A percentile compares a stretch with the other conserved stretches of the same genome.
phyloP scores from a whole-genome alignment of 2,329 filamentous ascomycete species.

The Exophiala spinifera region DNA sequence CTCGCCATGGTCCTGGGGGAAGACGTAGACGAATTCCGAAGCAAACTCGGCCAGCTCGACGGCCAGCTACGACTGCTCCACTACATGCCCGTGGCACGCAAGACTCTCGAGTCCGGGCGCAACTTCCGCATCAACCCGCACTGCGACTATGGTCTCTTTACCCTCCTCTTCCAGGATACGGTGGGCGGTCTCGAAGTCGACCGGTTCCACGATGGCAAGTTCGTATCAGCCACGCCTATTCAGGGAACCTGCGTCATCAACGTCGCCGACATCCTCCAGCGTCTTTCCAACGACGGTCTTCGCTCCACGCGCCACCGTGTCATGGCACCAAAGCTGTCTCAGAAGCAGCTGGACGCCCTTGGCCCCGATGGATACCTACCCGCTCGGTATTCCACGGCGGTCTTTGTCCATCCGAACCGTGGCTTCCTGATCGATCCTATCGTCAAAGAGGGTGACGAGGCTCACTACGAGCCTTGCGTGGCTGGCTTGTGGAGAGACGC shows the following conservation, averaged over 20 bases:
- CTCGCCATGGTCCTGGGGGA: slow-evolving; percentile 48
- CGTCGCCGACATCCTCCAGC: slow-evolving; percentile 52
- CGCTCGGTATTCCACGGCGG: slow-evolving; percentile 27
- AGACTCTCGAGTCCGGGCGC: background rate
- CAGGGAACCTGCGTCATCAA: slow-evolving; percentile 50
- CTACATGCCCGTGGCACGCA: slow-evolving; percentile 35
- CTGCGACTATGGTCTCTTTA: slow-evolving; percentile 46
- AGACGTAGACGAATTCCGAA: slow-evolving; percentile 54
- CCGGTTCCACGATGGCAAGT: slow-evolving; percentile 8
- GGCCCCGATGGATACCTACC: slow-evolving; percentile 37
- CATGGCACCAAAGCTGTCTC: slow-evolving; percentile 48
- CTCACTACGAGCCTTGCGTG: background rate
- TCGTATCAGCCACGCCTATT: slow-evolving; percentile 32
- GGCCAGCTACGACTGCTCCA: slow-evolving; percentile 26
- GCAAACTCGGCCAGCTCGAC: slow-evolving; percentile 50
- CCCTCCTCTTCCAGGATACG: slow-evolving; percentile 46
- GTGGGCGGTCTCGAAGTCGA: slow-evolving; percentile 47
- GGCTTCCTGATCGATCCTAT: slow-evolving; percentile 3
- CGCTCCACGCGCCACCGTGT: slow-evolving; percentile 53
- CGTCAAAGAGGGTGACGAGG: background rate
- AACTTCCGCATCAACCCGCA: slow-evolving; percentile 29
- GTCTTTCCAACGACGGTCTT: slow-evolving; percentile 50
- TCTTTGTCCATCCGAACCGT: slow-evolving; percentile 27
- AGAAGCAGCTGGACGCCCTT: slow-evolving; percentile 34
- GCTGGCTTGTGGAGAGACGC: background rate